Conservation (phyloP, 805 yeast genomes). For the Yarrowia alimentaria region DNA sequence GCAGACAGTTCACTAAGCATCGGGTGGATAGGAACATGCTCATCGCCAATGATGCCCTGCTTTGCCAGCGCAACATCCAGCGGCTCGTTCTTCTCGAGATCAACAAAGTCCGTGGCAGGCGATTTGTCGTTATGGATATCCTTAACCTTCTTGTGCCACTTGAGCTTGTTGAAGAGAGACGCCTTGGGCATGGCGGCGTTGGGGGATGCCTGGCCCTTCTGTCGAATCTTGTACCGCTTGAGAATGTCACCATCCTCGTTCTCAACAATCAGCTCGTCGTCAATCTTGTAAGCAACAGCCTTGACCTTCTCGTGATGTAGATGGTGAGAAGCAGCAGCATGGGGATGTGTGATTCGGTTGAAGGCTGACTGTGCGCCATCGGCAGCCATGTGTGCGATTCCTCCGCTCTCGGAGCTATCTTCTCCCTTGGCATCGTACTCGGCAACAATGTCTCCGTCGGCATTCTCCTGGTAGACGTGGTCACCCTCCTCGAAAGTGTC, state of each 20-base stretch:
- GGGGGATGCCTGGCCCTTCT: slow-evolving; percentile 17
- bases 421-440: slow-evolving; percentile 16
- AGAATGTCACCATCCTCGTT: slow-evolving; percentile 89
- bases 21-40: slow-evolving; percentile 1
- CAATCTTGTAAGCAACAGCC: slow-evolving; percentile 75
- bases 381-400: no score
- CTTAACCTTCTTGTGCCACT: slow-evolving; percentile 13
- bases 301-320: slow-evolving; percentile 33
- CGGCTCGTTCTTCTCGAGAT: slow-evolving; percentile 22
- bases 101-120: slow-evolving; percentile 23
- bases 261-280: slow-evolving; percentile 76
- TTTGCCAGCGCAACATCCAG: slow-evolving; percentile 18
- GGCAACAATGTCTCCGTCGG: slow-evolving; percentile 2
- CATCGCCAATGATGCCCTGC: slow-evolving; percentile 6
- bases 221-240: slow-evolving; percentile 68
- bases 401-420: neutral
- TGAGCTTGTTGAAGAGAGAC: no score
- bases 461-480: slow-evolving; percentile 13
- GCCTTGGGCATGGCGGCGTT: no score
- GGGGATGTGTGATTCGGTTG: neutral
- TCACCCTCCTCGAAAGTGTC: slow-evolving; percentile 15
- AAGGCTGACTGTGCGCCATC: no score
- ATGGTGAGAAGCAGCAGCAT: slow-evolving; percentile 7
- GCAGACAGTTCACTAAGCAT: no score
- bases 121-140: slow-evolving; percentile 17